phyloP scores from a whole-genome alignment of 352 stramenopile genomes.

The Bremia lactucae region DNA sequence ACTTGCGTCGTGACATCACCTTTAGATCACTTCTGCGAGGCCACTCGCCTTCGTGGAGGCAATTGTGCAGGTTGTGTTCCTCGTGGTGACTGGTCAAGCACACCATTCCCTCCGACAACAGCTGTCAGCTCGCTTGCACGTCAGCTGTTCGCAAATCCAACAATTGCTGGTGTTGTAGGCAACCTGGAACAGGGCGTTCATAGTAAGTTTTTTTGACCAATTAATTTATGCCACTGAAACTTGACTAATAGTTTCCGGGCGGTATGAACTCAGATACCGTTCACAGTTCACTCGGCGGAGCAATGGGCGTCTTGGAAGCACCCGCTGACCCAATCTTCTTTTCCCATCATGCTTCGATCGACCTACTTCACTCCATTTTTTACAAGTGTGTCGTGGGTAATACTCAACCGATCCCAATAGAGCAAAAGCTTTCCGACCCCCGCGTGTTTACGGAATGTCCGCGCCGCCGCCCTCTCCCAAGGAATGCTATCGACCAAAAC shows the following conservation, averaged over 20 bases:
- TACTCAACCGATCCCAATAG: constrained; percentile 33
- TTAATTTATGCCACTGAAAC: background rate
- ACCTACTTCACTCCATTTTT: constrained; percentile 79
- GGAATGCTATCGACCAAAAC: constrained; percentile 29
- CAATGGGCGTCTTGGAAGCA: constrained; percentile 65
- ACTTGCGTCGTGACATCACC: constrained; percentile 40
- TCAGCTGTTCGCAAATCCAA: constrained; percentile 57
- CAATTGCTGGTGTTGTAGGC: constrained; percentile 46
- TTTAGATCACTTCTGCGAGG: constrained; percentile 72
- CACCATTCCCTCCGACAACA: constrained; percentile 51
- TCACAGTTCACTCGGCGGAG: constrained; percentile 55
- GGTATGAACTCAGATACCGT: constrained; percentile 47
- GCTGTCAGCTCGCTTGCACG: constrained; percentile 64
- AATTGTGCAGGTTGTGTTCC: constrained; percentile 57
- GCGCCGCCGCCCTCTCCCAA: constrained; percentile 25
- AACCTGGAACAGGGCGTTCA: constrained; percentile 71
- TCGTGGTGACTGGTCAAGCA: constrained; percentile 45
- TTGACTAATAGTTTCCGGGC: constrained; percentile 6
- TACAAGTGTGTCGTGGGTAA: constrained; percentile 74
- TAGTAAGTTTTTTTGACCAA: constrained; percentile 32
- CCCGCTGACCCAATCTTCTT: constrained; percentile 82
- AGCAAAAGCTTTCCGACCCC: constrained; percentile 47
- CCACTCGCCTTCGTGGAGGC: constrained; percentile 23
- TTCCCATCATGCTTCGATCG: constrained; percentile 75
- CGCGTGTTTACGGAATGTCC: constrained; percentile 48